Evolutionary conservation across 2,329 filamentous ascomycete species (phyloP).

Genomic region (Fusarium sp.): DNA sequence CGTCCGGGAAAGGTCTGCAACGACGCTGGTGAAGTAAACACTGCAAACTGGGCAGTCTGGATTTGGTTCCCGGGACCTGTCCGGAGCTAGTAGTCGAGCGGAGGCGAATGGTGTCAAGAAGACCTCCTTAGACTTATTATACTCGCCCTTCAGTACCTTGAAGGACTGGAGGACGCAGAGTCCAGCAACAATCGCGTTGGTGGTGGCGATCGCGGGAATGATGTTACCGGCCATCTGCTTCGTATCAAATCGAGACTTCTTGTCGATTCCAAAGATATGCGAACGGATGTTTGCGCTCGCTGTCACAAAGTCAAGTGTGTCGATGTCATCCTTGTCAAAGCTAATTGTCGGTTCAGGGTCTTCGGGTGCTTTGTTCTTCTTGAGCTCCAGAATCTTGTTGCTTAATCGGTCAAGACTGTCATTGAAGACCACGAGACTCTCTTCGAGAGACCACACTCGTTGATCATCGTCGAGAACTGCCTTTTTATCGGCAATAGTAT

Average conservation of each 20-base stretch:
- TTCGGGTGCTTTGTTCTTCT: constrained; percentile 59
- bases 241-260: constrained; percentile 92
- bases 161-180: constrained; percentile 93
- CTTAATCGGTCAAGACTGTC: constrained; percentile 84
- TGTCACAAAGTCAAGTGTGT: constrained; percentile 94
- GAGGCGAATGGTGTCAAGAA: constrained; percentile 79
- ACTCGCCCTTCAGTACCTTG: constrained; percentile 83
- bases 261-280: constrained; percentile 86
- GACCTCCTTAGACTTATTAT: constrained; percentile 79
- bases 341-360: constrained; percentile 73
- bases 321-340: constrained; percentile 97
- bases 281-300: constrained; percentile 91
- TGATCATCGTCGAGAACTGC: constrained; percentile 75
- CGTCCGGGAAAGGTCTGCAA: constrained; percentile 75
- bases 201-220: constrained; percentile 97
- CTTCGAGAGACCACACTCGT: constrained; percentile 79
- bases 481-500: constrained; percentile 63
- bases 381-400: constrained; percentile 75
- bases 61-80: constrained; percentile 73
- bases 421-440: constrained; percentile 87
- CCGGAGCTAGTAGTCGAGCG: constrained; percentile 68
- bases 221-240: constrained; percentile 99
- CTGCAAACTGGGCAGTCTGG: constrained; percentile 86
- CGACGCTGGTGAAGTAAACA: constrained; percentile 73
- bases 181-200: constrained; percentile 94